Base-by-base conservation (phyloP, 2,329 filamentous ascomycete genomes). In the Alternaria metachromatica region DNA sequence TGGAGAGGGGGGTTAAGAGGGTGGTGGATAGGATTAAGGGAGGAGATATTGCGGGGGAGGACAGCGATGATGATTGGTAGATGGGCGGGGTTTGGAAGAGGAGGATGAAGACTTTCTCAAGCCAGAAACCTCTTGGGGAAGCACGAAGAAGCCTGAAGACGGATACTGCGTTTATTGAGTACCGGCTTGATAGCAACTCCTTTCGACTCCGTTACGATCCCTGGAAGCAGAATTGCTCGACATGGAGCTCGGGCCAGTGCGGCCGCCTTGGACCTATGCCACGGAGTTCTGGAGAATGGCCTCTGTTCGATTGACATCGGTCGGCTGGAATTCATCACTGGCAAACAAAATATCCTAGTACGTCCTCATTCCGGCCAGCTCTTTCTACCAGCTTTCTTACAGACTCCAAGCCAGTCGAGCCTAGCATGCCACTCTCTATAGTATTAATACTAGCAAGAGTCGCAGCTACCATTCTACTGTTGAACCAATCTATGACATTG, bases 1-100 rank as follows among this genome's bases (percentile, higher is more conserved):
- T 72, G 15, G 66, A 68, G 37, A 65, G 53, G 30, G 72, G 68
- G 2, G 68, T 77, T n/a, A 60, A 65, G 58, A 64, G 72, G 37
- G 70, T 73, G 12, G 61, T 77, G 20, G 62, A 72, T 25, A 64
- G 72, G 48, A 69, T 77, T 37, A 70, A 72, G 49, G 72, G 70
- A 15, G 71, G 69, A 3, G 69, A 70, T n/a, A 54, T 77, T 41
- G 70, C 69, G 54, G 49, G 64, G 44, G 70, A 72, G 20, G 71
- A 68, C 13, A 70, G 65, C 15, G 65, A 70, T 58, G 68, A 62
- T 23, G 71, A 72, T 49, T 69, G 67, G 67, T 67, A 63, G 44
- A 53, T 41, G 20, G 13, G n/a, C 9, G 23, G 15, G 26, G 10
- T 15, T 21, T 12, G 26, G 5, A 54, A 46, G 49, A 49, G 37